Conservation (phyloP, 2,329 filamentous ascomycete genomes). For the Colletotrichum liriopes region DNA sequence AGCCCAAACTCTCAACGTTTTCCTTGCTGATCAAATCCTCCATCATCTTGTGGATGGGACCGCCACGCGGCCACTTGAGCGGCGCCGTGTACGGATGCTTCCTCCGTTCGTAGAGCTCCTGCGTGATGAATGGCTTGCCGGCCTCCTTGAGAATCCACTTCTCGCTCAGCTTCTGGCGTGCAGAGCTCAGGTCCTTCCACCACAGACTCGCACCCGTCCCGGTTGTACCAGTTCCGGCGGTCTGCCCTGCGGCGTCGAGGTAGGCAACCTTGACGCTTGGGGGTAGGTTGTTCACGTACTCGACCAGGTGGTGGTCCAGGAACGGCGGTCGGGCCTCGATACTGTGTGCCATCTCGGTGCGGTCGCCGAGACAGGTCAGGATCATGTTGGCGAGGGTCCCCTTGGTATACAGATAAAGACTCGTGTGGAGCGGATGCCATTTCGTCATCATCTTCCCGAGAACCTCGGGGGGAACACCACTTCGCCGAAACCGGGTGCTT, state of each 20-base stretch:
- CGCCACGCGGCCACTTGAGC: conserved; percentile 55
- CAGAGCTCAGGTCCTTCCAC: conserved; percentile 38
- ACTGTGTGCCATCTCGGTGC: conserved; percentile 55
- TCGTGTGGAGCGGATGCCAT: conserved; percentile 52
- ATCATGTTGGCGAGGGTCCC: conserved; percentile 48
- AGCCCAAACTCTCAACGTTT: conserved; percentile 57
- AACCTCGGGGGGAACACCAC: conserved; percentile 42
- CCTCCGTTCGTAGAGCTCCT: conserved; percentile 65
- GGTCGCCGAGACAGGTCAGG: conserved; percentile 52
- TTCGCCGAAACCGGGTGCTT: conserved; percentile 40
- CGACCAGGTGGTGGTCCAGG: conserved; percentile 52
- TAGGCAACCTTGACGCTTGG: conserved; percentile 50
- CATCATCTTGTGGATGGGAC: conserved; percentile 58
- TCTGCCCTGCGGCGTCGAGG: conserved; percentile 12
- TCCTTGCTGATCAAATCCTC: conserved; percentile 52
- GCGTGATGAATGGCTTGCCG: conserved; percentile 54
- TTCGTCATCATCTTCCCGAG: conserved; percentile 46
- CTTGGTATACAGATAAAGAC: conserved; percentile 49
- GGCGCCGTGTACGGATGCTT: conserved; percentile 69
- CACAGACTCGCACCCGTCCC: conserved; percentile 59
- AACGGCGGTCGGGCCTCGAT: conserved; percentile 55
- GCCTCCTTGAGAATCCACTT: conserved; percentile 68
- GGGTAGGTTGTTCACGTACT: conserved; percentile 51
- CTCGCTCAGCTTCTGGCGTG: conserved; percentile 54
- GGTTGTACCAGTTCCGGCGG: not conserved